phyloP scores from a whole-genome alignment of 306 rosid genomes.

The Gillenia trifoliata region DNA sequence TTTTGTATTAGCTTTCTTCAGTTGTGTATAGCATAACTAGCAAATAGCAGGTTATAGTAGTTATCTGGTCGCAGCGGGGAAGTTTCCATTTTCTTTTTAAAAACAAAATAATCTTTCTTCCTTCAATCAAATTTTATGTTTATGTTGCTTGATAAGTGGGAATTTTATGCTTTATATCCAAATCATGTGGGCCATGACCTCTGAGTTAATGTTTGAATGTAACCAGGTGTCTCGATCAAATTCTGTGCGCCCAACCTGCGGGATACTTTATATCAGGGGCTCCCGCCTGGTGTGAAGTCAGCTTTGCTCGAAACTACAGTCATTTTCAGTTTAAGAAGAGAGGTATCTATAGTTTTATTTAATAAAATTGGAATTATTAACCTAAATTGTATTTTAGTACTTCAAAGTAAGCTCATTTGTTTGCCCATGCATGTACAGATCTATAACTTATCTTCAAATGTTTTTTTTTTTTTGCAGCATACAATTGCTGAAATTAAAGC shows the following conservation, averaged over 20 bases:
- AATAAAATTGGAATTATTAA: neutral
- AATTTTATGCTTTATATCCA: neutral
- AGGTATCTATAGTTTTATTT: constrained; percentile 40
- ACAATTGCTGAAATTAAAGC: constrained; percentile 86
- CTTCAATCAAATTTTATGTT: neutral
- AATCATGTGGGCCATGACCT: neutral
- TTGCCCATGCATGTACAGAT: neutral
- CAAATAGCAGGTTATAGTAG: neutral
- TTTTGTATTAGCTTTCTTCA: neutral
- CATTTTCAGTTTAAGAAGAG: constrained; percentile 90
- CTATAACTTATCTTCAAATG: neutral
- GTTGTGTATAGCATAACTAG: neutral
- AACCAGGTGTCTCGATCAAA: constrained; percentile 91
- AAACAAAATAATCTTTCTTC: neutral
- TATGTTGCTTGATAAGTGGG: neutral
- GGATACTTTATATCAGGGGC: constrained; percentile 92
- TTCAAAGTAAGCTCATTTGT: neutral
- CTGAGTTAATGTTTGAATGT: constrained; percentile 1
- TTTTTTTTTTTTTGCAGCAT: constrained; percentile 48
- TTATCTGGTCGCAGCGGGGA: neutral
- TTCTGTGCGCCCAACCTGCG: constrained; percentile 90
- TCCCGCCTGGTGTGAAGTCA: constrained; percentile 83
- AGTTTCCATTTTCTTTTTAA: neutral
- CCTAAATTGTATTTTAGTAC: neutral
- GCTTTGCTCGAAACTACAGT: constrained; percentile 62